Evolutionary conservation across 768 basidiomycete genomes (phyloP).

Genomic region (Artomyces pyxidatus): DNA sequence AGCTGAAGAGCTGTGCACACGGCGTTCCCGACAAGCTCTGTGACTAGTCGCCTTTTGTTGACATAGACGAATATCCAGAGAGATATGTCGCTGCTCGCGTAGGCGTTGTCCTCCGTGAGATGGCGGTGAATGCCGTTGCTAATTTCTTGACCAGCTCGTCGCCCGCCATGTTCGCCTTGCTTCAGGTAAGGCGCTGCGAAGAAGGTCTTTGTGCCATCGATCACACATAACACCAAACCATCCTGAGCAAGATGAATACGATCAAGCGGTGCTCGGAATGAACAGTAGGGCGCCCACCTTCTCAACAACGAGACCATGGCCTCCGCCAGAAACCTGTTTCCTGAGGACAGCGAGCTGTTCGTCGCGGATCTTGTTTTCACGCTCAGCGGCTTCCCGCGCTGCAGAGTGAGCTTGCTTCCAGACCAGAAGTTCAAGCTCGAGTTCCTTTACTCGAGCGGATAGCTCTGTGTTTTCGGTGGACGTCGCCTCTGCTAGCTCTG

Average conservation of each 20-base stretch:
- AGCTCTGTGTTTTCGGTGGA: conserved; percentile 10
- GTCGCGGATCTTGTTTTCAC: not conserved
- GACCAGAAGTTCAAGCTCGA: conserved; percentile 12
- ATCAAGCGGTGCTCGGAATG: not conserved
- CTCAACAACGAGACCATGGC: not conserved
- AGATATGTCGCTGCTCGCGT: not conserved
- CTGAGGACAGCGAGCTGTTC: not conserved
- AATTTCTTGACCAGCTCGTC: conserved; percentile 11
- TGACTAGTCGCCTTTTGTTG: conserved; percentile 4
- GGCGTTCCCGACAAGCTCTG: conserved; percentile 2
- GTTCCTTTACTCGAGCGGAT: conserved; percentile 6
- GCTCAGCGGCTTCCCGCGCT: not conserved
- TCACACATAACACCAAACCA: conserved; percentile 8
- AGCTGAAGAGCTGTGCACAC: conserved; percentile 7
- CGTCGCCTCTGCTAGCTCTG: conserved; percentile 9
- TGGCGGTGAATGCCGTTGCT: not conserved
- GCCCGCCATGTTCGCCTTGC: conserved; percentile 7
- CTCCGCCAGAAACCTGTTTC: not conserved
- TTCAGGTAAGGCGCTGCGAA: conserved; percentile 5
- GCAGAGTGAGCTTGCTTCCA: conserved; percentile 13
- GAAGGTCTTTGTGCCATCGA: conserved; percentile 11
- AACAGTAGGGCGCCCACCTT: not conserved
- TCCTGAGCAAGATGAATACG: not conserved
- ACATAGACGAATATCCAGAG: conserved; percentile 7
- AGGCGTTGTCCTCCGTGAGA: not conserved